Conservation (phyloP, 257 asterid genomes). For the Gentiana macrophylla region DNA sequence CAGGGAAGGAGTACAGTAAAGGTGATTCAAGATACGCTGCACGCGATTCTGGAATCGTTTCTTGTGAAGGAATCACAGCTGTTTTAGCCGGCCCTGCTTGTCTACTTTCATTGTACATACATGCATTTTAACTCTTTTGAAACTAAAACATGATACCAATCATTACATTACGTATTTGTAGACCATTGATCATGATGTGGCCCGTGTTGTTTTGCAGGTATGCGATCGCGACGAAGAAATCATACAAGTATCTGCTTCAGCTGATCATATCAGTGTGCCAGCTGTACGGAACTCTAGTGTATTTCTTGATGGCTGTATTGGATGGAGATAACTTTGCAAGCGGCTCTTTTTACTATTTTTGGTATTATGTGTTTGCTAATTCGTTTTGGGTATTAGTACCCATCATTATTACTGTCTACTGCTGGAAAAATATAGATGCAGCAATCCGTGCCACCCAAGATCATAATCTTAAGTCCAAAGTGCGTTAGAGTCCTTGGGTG, state of each 20-base stretch:
- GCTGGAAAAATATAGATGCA: constrained; percentile 76
- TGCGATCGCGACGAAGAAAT: constrained; percentile 68
- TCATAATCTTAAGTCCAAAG: constrained; percentile 53
- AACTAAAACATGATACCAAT: background rate
- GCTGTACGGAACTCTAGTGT: constrained; percentile 74
- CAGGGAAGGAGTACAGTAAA: constrained; percentile 99
- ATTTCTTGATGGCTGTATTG: constrained; percentile 54
- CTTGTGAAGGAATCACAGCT: constrained; percentile 78
- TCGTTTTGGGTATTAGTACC: constrained; percentile 81
- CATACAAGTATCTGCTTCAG: constrained; percentile 64
- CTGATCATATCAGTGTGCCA: constrained; percentile 76
- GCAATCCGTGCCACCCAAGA: constrained; percentile 43
- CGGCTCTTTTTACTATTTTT: constrained; percentile 40
- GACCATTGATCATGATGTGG: background rate
- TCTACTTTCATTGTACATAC: constrained; percentile 63
- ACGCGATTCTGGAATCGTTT: constrained; percentile 55
- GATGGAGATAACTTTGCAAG: constrained; percentile 85
- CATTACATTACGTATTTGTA: no score
- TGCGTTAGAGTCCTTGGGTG: constrained; percentile 13
- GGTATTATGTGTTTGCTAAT: constrained; percentile 60
- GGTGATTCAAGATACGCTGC: constrained; percentile 92
- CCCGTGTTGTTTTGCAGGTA: constrained; percentile 37
- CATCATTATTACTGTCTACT: constrained; percentile 33
- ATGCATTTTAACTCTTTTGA: background rate
- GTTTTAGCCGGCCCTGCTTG: constrained; percentile 79